Evolutionary conservation across 192 early-diverging fungal species (phyloP).

Genomic region (Umbelopsis sp.): DNA sequence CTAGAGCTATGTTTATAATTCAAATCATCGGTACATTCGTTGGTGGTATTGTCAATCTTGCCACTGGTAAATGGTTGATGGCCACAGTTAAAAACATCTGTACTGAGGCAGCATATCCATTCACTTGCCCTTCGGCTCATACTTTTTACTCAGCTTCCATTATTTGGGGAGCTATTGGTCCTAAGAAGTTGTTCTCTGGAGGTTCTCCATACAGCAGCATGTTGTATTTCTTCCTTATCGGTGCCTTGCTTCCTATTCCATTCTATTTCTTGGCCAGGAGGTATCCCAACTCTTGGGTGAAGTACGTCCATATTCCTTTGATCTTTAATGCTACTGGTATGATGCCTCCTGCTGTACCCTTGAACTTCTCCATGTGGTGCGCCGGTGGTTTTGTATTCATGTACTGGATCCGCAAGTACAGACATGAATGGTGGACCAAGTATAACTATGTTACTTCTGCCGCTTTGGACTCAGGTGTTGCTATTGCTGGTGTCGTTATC

Average conservation of each 20-base stretch:
- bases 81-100: constrained; percentile 46
- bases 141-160: constrained; percentile 69
- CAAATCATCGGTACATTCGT: constrained; percentile 65
- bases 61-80: constrained; percentile 48
- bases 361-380: constrained; percentile 49
- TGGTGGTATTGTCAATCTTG: constrained; percentile 54
- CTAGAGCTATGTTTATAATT: constrained; percentile 59
- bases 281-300: constrained; percentile 52
- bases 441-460: constrained; percentile 75
- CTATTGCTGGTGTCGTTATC: constrained; percentile 47
- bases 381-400: constrained; percentile 54
- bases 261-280: constrained; percentile 55
- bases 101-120: constrained; percentile 39
- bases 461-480: constrained; percentile 58
- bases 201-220: constrained; percentile 41
- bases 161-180: constrained; percentile 82
- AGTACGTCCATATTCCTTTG: constrained; percentile 59
- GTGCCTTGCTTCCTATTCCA: constrained; percentile 57
- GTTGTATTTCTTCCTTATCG: constrained; percentile 53
- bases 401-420: constrained; percentile 51
- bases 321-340: constrained; percentile 52
- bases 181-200: constrained; percentile 59
- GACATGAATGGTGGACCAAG: constrained; percentile 58
- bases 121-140: constrained; percentile 50
- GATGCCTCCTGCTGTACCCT: constrained; percentile 56